Evolutionary conservation across 176 grass and related monocot species (phyloP).

Genomic region (Raddia guianensis): DNA sequence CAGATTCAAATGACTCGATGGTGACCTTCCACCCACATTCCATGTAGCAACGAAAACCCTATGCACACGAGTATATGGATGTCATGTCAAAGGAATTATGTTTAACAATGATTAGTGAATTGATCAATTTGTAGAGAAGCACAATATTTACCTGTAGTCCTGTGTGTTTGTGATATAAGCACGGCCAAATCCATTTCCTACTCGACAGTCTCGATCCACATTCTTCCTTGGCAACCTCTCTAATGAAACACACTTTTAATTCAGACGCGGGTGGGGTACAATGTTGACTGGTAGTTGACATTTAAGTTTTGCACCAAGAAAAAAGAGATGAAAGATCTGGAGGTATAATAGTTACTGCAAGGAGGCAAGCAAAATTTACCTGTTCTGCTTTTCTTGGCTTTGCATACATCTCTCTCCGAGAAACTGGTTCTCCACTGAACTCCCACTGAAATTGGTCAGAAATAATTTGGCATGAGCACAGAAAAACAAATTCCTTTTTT

Average conservation of each 20-base stretch:
- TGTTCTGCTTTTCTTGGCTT: conserved; percentile 88
- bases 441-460: conserved; percentile 58
- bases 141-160: conserved; percentile 76
- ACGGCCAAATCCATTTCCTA: conserved; percentile 56
- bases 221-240: conserved; percentile 67
- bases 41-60: conserved; percentile 90
- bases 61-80: conserved; percentile 8
- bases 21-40: conserved; percentile 97
- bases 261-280: conserved; percentile 20
- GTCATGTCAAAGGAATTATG: conserved; percentile 26
- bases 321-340: not conserved
- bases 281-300: conserved; percentile 21
- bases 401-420: conserved; percentile 77
- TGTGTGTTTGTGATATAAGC: conserved; percentile 80
- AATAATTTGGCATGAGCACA: conserved; percentile 25
- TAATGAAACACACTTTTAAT: conserved; percentile 37
- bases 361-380: conserved; percentile 52
- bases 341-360: conserved; percentile 42
- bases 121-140: not conserved
- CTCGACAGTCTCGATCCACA: conserved; percentile 48
- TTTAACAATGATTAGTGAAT: conserved; percentile 17
- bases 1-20: conserved; percentile 80
- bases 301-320: conserved; percentile 20
- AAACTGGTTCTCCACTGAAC: conserved; percentile 64
- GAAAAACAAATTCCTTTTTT: conserved; percentile 29